Evolutionary conservation across 768 basidiomycete genomes (phyloP).

Genomic region (Suillus placidus): DNA sequence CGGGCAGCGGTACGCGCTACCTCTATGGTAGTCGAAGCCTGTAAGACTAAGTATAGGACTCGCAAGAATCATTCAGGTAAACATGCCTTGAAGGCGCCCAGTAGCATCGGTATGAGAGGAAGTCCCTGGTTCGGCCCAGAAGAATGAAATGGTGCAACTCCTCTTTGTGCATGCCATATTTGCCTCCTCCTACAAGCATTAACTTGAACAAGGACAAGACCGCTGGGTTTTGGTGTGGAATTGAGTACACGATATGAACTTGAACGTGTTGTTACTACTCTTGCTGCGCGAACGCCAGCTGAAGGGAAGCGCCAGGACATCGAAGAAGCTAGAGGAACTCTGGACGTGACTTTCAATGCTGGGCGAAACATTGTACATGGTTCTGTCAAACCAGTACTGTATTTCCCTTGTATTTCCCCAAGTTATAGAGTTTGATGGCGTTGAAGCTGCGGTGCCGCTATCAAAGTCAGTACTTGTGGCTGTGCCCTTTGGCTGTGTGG

Average conservation of each 20-base stretch:
- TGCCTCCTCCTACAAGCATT: constrained; percentile 10
- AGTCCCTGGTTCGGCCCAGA: constrained; percentile 35
- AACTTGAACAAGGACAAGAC: constrained; percentile 15
- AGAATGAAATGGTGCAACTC: constrained; percentile 42
- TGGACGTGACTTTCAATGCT: constrained; percentile 17
- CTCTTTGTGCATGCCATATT: constrained; percentile 1
- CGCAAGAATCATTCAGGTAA: not conserved
- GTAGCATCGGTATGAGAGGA: constrained; percentile 55
- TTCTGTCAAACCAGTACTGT: constrained; percentile 13
- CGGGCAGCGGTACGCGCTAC: constrained; percentile 70
- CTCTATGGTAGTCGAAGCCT: constrained; percentile 79
- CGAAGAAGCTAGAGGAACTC: constrained; percentile 1
- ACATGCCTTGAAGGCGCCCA: constrained; percentile 69
- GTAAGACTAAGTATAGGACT: constrained; percentile 5
- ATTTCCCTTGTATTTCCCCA: not conserved
- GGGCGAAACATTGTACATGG: constrained; percentile 60
- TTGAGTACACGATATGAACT: constrained; percentile 3
- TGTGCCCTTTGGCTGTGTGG: not conserved
- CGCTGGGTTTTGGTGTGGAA: constrained; percentile 8
- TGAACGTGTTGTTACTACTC: not conserved
- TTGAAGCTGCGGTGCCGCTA: constrained; percentile 6
- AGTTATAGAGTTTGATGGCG: constrained; percentile 1
- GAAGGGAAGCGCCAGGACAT: not conserved
- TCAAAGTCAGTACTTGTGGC: not conserved
- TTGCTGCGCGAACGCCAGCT: not conserved